Percentiles rank a stretch among this genome's conserved stretches.
Evolutionary conservation across 306 rosid species (phyloP).

Genomic region (Dryas drummondii): DNA sequence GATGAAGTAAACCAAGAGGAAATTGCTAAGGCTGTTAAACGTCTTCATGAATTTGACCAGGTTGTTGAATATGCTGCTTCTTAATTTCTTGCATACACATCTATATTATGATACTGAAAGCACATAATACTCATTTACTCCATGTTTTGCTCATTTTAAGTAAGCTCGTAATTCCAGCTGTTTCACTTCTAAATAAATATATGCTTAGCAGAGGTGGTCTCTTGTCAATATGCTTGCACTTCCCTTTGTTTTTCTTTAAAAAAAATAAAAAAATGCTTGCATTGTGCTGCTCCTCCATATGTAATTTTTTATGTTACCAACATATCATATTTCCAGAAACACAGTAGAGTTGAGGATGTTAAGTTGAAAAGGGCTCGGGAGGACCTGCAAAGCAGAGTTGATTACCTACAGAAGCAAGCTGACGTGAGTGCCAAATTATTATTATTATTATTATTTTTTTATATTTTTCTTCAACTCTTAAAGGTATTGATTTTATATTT

Average conservation of each 20-base stretch:
- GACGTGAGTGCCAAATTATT: slow-evolving; percentile 59
- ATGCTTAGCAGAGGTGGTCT: too few relatives aligned
- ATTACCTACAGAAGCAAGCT: slow-evolving; percentile 72
- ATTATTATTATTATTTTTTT: neutral
- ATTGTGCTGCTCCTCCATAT: slow-evolving; percentile 16
- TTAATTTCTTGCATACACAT: slow-evolving; percentile 13
- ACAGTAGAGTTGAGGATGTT: slow-evolving; percentile 58
- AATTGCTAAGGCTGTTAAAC: slow-evolving; percentile 75
- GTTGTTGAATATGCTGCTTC: slow-evolving; percentile 42
- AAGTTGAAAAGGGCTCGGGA: slow-evolving; percentile 66
- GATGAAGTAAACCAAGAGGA: slow-evolving; percentile 88
- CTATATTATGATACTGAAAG: slow-evolving; percentile 1
- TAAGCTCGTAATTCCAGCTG: neutral
- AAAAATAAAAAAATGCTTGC: too few relatives aligned
- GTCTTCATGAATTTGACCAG: slow-evolving; percentile 88
- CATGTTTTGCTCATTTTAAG: neutral
- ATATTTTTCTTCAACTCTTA: neutral
- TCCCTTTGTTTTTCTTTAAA: too few relatives aligned
- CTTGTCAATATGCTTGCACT: too few relatives aligned
- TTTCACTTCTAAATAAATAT: too few relatives aligned
- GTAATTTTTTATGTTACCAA: slow-evolving; percentile 16
- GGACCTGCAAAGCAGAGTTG: slow-evolving; percentile 79
- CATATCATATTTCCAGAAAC: slow-evolving; percentile 46
- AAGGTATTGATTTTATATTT: slow-evolving; percentile 31
- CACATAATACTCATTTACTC: slow-evolving; percentile 3